A percentile compares a stretch with the other conserved stretches of the same genome.
phyloP scores from a whole-genome alignment of 1,284 basidiomycete genomes.

The Puccinia brachypodii region DNA sequence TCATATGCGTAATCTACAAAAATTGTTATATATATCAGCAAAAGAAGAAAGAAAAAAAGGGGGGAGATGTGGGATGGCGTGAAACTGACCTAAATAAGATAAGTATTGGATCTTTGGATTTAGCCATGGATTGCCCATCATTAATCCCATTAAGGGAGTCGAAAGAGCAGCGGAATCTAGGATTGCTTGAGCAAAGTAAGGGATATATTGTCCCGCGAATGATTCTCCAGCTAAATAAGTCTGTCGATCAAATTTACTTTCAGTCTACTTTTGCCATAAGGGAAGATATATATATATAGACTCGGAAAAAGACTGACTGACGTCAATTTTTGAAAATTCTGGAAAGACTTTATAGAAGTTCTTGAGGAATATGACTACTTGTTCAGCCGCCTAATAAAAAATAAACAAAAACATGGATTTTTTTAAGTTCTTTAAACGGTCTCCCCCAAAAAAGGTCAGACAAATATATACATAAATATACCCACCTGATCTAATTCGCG shows the following conservation, averaged over 20 bases:
- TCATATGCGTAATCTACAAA: conserved; percentile 33
- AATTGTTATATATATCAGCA: neutral
- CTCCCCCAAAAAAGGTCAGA: neutral
- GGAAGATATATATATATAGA: too few species aligned
- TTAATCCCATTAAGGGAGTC: conserved; percentile 69
- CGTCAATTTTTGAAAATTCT: conserved; percentile 74
- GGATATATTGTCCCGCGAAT: conserved; percentile 98
- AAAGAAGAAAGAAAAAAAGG: conserved; percentile 62
- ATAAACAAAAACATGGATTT: neutral
- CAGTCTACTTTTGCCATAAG: too few species aligned
- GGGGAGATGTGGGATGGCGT: conserved; percentile 74
- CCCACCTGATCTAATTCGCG: conserved; percentile 67
- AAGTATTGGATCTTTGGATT: conserved; percentile 85
- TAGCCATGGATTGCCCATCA: conserved; percentile 98
- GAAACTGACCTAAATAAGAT: conserved; percentile 81
- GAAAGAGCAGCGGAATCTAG: conserved; percentile 18
- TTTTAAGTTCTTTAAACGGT: neutral
- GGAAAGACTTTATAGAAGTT: conserved; percentile 91
- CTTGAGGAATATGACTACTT: conserved; percentile 77
- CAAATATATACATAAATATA: too few species aligned
- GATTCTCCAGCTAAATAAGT: conserved; percentile 90
- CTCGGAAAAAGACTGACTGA: too few species aligned
- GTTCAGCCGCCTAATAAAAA: conserved; percentile 66
- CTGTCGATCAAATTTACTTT: too few species aligned
- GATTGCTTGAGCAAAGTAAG: conserved; percentile 72